Percentiles rank a stretch among this genome's conserved stretches.
These are phyloP conservation scores for Chaetothyriales sp. DNA, from an alignment of 2,329 filamentous ascomycete species.

Conservation along the genomic window DNA sequence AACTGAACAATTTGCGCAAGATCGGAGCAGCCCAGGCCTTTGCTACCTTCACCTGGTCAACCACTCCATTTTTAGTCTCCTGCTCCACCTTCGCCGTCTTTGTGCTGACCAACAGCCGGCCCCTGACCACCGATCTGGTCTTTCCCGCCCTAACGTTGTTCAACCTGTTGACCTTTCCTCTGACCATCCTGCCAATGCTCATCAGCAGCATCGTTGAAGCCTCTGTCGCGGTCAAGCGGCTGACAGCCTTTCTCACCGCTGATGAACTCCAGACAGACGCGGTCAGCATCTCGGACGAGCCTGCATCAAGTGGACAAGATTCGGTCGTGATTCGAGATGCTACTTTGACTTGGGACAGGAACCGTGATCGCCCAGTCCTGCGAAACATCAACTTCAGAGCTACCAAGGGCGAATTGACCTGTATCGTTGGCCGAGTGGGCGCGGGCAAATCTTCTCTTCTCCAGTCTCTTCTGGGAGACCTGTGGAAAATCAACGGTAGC, in stretches of 20 bases:
- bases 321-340: slow-evolving; percentile 69
- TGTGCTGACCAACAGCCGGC: slow-evolving; percentile 64
- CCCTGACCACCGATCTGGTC: slow-evolving; percentile 84
- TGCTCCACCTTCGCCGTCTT: slow-evolving; percentile 94
- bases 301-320: slow-evolving; percentile 70
- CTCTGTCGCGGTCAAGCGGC: slow-evolving; percentile 72
- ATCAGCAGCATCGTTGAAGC: slow-evolving; percentile 94
- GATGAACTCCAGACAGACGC: slow-evolving; percentile 85
- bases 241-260: slow-evolving; percentile 70
- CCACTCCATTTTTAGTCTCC: slow-evolving; percentile 91
- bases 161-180: slow-evolving; percentile 88
- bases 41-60: slow-evolving; percentile 96
- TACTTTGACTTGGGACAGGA: slow-evolving; percentile 87
- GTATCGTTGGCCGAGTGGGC: slow-evolving; percentile 86
- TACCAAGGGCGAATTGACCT: slow-evolving; percentile 83
- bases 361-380: slow-evolving; percentile 52
- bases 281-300: slow-evolving; percentile 47
- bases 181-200: slow-evolving; percentile 91
- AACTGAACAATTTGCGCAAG: slow-evolving; percentile 86
- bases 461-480: slow-evolving; percentile 72
- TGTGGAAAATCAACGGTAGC: slow-evolving; percentile 76
- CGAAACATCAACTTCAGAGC: slow-evolving; percentile 77
- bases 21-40: slow-evolving; percentile 89
- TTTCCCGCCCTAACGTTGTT: slow-evolving; percentile 88
- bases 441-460: slow-evolving; percentile 88